Evolutionary conservation across 176 grass and related monocot genomes (phyloP).

Genomic region (Melocanna baccifera): DNA sequence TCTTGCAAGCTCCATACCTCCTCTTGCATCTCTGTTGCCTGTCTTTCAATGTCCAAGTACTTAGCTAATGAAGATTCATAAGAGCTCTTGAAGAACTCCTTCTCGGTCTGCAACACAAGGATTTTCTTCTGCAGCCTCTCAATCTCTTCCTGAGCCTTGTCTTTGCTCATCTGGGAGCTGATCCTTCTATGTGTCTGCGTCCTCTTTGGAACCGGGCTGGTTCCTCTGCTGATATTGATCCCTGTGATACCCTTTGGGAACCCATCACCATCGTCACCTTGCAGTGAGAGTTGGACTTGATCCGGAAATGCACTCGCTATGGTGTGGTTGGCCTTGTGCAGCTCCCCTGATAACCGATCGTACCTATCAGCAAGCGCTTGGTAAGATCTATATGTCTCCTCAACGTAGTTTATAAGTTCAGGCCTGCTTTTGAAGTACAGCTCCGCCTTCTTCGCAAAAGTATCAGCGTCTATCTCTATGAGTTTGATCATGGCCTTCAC

Average conservation of each 20-base stretch:
- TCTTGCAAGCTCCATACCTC: slow-evolving; percentile 79
- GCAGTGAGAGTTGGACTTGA: slow-evolving; percentile 71
- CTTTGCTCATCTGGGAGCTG: slow-evolving; percentile 58
- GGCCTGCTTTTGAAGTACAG: slow-evolving; percentile 70
- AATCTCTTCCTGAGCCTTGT: slow-evolving; percentile 71
- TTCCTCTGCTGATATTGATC: slow-evolving; percentile 49
- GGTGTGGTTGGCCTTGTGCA: slow-evolving; percentile 97
- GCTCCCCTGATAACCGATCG: slow-evolving; percentile 52
- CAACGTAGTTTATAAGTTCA: slow-evolving; percentile 56
- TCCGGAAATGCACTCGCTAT: slow-evolving; percentile 79
- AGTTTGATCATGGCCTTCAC: slow-evolving; percentile 68
- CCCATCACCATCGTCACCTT: slow-evolving; percentile 49
- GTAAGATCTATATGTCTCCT: slow-evolving; percentile 72
- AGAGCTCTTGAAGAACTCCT: slow-evolving; percentile 76
- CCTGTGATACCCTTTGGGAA: slow-evolving; percentile 42
- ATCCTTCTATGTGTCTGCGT: slow-evolving; percentile 41
- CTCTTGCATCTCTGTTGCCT: slow-evolving; percentile 61
- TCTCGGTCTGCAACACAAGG: slow-evolving; percentile 68
- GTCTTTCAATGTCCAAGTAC: slow-evolving; percentile 75
- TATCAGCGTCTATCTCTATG: slow-evolving; percentile 68
- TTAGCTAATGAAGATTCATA: slow-evolving; percentile 57
- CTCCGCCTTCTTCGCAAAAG: slow-evolving; percentile 68
- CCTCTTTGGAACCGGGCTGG: slow-evolving; percentile 34
- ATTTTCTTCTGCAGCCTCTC: slow-evolving; percentile 81
- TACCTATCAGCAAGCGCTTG: slow-evolving; percentile 51